Percentiles rank a stretch among this genome's conserved stretches.
Conservation (phyloP, 805 yeast genomes). For the Wickerhamiella allomyrinae region DNA sequence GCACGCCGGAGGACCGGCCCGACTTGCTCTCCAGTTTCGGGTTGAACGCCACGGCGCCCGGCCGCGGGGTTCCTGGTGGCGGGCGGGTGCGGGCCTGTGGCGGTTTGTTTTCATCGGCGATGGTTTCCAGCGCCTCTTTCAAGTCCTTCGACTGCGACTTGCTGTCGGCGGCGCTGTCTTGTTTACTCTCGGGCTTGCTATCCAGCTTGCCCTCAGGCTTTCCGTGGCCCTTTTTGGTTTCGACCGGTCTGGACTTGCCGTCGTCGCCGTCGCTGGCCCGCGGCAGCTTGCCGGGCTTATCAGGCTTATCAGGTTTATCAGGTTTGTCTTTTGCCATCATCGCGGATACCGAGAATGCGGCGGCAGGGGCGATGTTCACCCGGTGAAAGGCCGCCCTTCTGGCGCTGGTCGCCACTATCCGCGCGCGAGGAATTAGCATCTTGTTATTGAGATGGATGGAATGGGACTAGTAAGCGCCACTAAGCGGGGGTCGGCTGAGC, state of each 20-base stretch:
- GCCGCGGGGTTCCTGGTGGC: neutral
- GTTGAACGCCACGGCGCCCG: constrained; percentile 2
- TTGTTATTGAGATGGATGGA: no score
- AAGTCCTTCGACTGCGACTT: neutral
- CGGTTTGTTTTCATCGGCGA: constrained; percentile 1
- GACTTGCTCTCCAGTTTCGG: neutral
- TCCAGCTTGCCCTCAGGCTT: neutral
- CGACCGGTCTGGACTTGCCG: neutral
- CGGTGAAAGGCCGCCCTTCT: neutral
- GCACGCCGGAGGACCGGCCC: no score
- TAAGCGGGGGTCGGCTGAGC: no score
- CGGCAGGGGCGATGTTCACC: neutral
- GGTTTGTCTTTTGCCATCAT: neutral
- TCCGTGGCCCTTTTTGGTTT: neutral
- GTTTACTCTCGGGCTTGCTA: neutral
- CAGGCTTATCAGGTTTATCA: neutral
- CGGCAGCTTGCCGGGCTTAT: neutral
- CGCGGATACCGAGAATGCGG: neutral
- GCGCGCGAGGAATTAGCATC: no score
- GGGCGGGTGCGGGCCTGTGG: constrained; percentile 1
- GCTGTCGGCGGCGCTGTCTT: neutral
- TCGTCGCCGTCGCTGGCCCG: neutral
- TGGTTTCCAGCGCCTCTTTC: neutral
- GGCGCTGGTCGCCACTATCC: neutral
- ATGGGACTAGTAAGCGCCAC: no score